A percentile compares a stretch with the other conserved stretches of the same genome.
These are phyloP conservation scores for Teunomyces atbi DNA, from an alignment of 805 yeast species.

Conservation along the genomic window DNA sequence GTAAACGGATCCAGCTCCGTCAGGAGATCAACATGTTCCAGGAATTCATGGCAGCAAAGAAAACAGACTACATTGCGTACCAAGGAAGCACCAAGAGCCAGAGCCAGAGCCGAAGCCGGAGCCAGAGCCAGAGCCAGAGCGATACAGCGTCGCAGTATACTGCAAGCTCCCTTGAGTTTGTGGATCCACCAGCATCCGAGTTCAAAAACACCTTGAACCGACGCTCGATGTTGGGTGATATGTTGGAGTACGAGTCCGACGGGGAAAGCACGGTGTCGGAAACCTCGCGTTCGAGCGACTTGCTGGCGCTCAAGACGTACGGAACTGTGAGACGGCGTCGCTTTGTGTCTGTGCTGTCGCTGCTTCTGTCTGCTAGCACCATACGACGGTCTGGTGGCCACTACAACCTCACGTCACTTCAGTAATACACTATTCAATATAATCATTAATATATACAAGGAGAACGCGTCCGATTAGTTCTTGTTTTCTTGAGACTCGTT, in stretches of 20 bases:
- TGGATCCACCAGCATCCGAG: slow-evolving; percentile 19
- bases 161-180: slow-evolving; percentile 1
- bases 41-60: slow-evolving; percentile 12
- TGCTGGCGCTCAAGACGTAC: not conserved
- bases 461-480: slow-evolving; percentile 18
- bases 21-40: slow-evolving; percentile 41
- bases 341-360: not conserved
- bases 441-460: slow-evolving; percentile 11
- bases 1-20: slow-evolving; percentile 37
- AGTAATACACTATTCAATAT: not conserved
- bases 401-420: slow-evolving; percentile 6
- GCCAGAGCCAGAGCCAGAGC: not conserved
- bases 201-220: slow-evolving; percentile 31
- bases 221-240: slow-evolving; percentile 42
- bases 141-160: not conserved
- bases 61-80: not conserved
- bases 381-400: slow-evolving; percentile 8
- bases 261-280: slow-evolving; percentile 7
- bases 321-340: not conserved
- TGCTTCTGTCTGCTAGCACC: slow-evolving; percentile 6
- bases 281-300: not conserved
- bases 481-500: slow-evolving; percentile 22
- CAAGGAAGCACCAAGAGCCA: not conserved
- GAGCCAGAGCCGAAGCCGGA: not conserved
- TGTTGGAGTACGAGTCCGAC: slow-evolving; percentile 43